Conservation (phyloP, 768 basidiomycete species). For the Daedalea quercina region DNA sequence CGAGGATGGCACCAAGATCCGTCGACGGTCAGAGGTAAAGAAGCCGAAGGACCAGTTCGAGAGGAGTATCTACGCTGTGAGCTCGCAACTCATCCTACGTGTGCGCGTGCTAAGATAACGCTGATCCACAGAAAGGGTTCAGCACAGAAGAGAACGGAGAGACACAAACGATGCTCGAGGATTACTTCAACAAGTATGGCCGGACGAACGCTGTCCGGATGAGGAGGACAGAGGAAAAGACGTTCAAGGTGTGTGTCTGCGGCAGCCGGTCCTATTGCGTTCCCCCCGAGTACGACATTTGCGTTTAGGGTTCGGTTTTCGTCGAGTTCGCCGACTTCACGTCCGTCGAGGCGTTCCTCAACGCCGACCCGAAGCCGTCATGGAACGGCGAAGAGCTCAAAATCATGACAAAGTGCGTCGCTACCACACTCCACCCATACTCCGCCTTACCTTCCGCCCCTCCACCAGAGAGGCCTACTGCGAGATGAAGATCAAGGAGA, state of each 20-base stretch:
- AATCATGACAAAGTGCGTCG: slow-evolving; percentile 79
- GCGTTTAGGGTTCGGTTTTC: slow-evolving; percentile 79
- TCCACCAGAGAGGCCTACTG: slow-evolving; percentile 70
- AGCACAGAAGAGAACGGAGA: slow-evolving; percentile 48
- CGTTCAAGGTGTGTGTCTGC: slow-evolving; percentile 67
- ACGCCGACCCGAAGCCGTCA: slow-evolving; percentile 72
- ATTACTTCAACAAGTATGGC: slow-evolving; percentile 76
- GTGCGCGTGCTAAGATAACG: background rate
- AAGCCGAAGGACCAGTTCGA: slow-evolving; percentile 76
- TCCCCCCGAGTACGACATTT: background rate
- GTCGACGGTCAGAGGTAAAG: slow-evolving; percentile 68
- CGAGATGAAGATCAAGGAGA: slow-evolving; percentile 94
- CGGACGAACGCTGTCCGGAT: slow-evolving; percentile 78
- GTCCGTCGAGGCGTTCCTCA: slow-evolving; percentile 68
- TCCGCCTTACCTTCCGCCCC: background rate
- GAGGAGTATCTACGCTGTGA: slow-evolving; percentile 82
- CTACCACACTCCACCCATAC: background rate
- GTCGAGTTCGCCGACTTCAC: slow-evolving; percentile 75
- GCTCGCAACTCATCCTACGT: slow-evolving; percentile 25
- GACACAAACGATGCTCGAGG: slow-evolving; percentile 69
- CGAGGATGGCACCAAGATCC: slow-evolving; percentile 62
- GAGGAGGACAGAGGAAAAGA: slow-evolving; percentile 75
- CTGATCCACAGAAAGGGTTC: slow-evolving; percentile 72
- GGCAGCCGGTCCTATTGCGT: too few relatives aligned
- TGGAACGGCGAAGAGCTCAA: slow-evolving; percentile 73